Conservation (phyloP, 768 basidiomycete species). For the Imleria badia region DNA sequence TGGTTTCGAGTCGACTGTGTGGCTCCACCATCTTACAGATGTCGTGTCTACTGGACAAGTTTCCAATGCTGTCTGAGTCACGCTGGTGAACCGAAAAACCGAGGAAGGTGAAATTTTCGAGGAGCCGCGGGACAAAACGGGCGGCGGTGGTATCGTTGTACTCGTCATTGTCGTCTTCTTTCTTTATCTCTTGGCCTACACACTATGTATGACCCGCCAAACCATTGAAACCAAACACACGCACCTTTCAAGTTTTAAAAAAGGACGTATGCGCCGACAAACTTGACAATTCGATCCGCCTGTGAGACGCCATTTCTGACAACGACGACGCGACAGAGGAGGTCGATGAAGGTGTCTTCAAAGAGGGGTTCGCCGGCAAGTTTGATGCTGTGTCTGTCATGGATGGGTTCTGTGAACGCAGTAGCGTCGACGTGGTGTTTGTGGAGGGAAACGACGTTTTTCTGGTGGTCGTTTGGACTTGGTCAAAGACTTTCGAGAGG, state of each 20-base stretch:
- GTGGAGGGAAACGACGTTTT: conserved; percentile 82
- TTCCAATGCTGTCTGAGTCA: no score
- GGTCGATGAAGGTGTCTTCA: conserved; percentile 57
- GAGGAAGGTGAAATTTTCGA: no score
- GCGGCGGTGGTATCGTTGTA: conserved; percentile 69
- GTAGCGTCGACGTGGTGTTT: conserved; percentile 74
- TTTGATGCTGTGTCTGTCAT: no score
- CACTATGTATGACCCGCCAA: neutral
- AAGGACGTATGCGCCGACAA: conserved; percentile 73
- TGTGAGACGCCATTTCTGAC: conserved; percentile 94
- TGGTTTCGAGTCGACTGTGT: no score
- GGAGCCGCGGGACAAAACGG: conserved; percentile 68
- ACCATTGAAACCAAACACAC: conserved; percentile 15
- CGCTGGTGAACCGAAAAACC: no score
- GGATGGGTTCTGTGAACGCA: conserved; percentile 44
- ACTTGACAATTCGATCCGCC: no score
- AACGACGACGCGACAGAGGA: conserved; percentile 59
- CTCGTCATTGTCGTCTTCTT: conserved; percentile 41
- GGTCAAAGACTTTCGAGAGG: conserved; percentile 64
- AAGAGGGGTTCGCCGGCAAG: conserved; percentile 79
- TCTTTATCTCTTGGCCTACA: no score
- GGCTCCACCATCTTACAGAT: no score
- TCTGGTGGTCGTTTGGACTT: conserved; percentile 78
- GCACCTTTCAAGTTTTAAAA: conserved; percentile 77
- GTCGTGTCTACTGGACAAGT: no score